Base-by-base conservation (phyloP, 1,284 basidiomycete species). In the Pseudozyma sp. region DNA sequence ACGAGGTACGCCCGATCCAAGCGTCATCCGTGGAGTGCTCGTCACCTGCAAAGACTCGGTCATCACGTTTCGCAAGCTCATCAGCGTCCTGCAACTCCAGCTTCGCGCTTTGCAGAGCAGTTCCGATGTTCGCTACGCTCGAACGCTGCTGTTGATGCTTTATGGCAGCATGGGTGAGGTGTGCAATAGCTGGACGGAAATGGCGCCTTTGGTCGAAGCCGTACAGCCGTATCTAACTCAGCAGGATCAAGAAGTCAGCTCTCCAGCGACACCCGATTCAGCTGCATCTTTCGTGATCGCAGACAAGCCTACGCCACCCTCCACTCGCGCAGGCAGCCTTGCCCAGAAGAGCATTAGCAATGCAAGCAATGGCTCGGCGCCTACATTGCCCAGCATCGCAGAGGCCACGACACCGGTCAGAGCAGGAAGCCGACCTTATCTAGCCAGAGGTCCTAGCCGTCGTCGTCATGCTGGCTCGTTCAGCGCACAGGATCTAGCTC, bases 141-240 rank as follows among this genome's bases (percentile, higher is more conserved):
- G 96, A 38, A 93, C 93, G 73, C 89, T 98, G 83, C 86, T 97
- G 44, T 86, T 98, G 57, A 92, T 93, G 86, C 88, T 99, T 34
- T 95, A 95, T 81, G 95, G 94, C 6, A 92, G 93, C 14, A 91
- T 92, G 82, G 92, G 91, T 4, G 97, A 99, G 86, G 90, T 98
- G 49, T 90, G 91, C 1, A 89, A 89, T 76, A 91, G 94, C 13
- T 99, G 96, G 95, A 89, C 89, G 78, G 87, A 88, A 19, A 92
- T 98, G 87, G 87, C 89, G 7, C 91, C 91, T 4, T 89, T 94
- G 39, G 87, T 94, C 2, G 90, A 91, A 25, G 88, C 90, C 13
- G 89, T 96, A 10, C 64, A 70, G 39, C 77, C 77, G 6, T 83
- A 75, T 50, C 63, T 84, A 12, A 70, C 68, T 0, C 72, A 75